Conservation (phyloP, 225 moss, liverwort and hornwort genomes). For the Neckera pumila region DNA sequence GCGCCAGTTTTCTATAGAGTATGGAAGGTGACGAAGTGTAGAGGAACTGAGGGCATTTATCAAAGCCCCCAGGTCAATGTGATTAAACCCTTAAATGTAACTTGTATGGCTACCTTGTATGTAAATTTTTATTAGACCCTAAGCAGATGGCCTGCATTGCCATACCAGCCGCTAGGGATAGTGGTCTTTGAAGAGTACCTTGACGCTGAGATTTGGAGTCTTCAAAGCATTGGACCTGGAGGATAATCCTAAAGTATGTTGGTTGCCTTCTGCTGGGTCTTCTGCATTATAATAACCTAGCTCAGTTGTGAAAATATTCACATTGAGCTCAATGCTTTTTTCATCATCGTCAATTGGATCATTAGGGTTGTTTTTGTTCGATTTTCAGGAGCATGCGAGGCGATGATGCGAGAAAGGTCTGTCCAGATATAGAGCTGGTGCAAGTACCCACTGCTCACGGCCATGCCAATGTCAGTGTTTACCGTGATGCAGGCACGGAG, state of each 20-base stretch:
- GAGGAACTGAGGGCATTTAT: neutral
- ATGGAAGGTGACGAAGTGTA: neutral
- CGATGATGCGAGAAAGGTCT: constrained; percentile 72
- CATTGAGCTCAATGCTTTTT: neutral
- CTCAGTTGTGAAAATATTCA: neutral
- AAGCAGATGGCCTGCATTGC: no score
- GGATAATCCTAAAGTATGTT: neutral
- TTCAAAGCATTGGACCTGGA: neutral
- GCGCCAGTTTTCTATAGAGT: neutral
- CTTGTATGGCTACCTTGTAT: neutral
- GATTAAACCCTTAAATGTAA: neutral
- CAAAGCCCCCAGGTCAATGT: neutral
- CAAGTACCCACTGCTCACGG: constrained; percentile 87
- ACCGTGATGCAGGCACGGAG: constrained; percentile 88
- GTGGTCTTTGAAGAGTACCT: neutral
- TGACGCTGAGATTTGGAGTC: neutral
- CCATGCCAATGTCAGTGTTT: constrained; percentile 68
- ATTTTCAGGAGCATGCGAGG: constrained; percentile 70
- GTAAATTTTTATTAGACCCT: neutral
- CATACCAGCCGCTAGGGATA: neutral
- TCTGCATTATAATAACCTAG: neutral
- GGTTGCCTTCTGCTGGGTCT: neutral
- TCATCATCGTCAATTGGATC: neutral
- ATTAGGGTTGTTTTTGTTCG: neutral
- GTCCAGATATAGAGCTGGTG: constrained; percentile 78